These are phyloP conservation scores for Inga laurina DNA, from an alignment of 306 rosid species.

Conservation along the genomic window DNA sequence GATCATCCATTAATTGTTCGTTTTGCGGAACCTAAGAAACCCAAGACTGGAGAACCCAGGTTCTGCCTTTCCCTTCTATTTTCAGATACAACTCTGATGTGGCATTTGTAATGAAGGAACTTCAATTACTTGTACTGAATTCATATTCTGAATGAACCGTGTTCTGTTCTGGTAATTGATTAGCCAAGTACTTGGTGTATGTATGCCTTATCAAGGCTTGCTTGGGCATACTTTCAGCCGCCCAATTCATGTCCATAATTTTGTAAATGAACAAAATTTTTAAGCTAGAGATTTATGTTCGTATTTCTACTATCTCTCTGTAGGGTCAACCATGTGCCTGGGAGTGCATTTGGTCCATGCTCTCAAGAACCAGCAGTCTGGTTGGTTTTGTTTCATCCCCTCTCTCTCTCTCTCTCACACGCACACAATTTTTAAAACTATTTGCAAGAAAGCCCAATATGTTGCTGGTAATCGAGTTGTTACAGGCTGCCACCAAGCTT, in stretches of 20 bases:
- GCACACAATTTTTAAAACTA: neutral
- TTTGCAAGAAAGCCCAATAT: constrained; percentile 21
- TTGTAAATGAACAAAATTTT: constrained; percentile 14
- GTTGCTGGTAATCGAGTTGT: constrained; percentile 29
- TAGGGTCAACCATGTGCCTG: constrained; percentile 52
- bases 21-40: constrained; percentile 91
- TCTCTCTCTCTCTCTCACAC: neutral
- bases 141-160: constrained; percentile 1
- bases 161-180: neutral
- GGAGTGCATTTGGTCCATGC: constrained; percentile 46
- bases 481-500: constrained; percentile 58
- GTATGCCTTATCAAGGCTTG: neutral
- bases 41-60: constrained; percentile 72
- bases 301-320: constrained; percentile 24
- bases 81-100: constrained; percentile 20
- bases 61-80: constrained; percentile 33
- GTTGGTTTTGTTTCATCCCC: constrained; percentile 38
- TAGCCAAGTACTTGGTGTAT: neutral
- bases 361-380: constrained; percentile 60
- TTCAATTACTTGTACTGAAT: constrained; percentile 15
- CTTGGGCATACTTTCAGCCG: constrained; percentile 2
- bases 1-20: constrained; percentile 82
- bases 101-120: constrained; percentile 5
- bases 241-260: constrained; percentile 11
- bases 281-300: constrained; percentile 27